These are phyloP conservation scores for Cyamopsis tetragonoloba DNA, from an alignment of 306 rosid genomes.

Conservation along the genomic window DNA sequence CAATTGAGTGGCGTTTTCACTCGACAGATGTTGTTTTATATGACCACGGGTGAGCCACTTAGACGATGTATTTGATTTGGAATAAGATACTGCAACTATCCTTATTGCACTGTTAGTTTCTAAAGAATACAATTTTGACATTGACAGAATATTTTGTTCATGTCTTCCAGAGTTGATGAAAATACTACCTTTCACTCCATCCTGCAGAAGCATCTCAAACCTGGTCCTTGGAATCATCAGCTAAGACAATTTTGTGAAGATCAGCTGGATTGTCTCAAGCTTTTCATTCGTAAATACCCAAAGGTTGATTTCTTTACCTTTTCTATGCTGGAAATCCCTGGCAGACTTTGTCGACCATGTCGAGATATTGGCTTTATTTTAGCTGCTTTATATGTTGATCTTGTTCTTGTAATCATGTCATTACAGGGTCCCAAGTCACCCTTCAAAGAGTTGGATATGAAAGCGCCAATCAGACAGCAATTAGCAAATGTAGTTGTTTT, in stretches of 20 bases:
- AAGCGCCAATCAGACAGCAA: constrained; percentile 68
- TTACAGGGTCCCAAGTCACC: constrained; percentile 64
- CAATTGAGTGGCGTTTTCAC: constrained; percentile 83
- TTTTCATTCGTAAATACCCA: constrained; percentile 64
- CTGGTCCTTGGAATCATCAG: constrained; percentile 74
- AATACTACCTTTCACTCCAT: constrained; percentile 44
- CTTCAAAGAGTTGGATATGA: constrained; percentile 62
- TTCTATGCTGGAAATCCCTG: not conserved
- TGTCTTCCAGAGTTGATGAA: constrained; percentile 59
- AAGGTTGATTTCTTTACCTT: constrained; percentile 48
- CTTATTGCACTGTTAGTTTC: not conserved
- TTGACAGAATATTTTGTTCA: constrained; percentile 16
- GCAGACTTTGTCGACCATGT: not conserved
- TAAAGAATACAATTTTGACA: constrained; percentile 8
- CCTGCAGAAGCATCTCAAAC: constrained; percentile 67
- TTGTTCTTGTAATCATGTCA: constrained; percentile 22
- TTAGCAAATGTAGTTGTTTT: constrained; percentile 51
- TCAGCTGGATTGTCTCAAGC: constrained; percentile 53
- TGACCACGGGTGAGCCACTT: constrained; percentile 73
- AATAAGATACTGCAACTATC: not conserved
- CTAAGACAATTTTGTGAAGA: constrained; percentile 57
- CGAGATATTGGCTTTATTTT: not conserved
- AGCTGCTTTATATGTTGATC: not conserved
- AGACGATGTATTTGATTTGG: not conserved
- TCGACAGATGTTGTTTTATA: constrained; percentile 51